A percentile compares a stretch with the other conserved stretches of the same genome.
Conservation (phyloP, 495 filamentous ascomycete species). For the Podospora pseudoanserina region DNA sequence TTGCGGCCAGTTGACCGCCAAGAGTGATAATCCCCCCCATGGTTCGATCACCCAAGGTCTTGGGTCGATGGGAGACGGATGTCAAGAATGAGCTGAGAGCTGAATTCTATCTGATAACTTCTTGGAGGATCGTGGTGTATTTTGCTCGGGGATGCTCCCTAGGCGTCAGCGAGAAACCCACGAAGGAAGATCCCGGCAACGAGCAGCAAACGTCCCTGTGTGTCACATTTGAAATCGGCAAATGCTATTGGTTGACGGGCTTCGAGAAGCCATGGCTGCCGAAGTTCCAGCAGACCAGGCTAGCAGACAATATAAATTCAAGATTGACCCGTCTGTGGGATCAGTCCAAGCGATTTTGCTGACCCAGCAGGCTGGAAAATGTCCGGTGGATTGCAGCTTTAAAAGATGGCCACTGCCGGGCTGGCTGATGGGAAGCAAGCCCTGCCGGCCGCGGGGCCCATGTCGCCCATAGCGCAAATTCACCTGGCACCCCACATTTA, state of each 20-base stretch:
- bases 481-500: conserved; percentile 6
- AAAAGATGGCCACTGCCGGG: background rate
- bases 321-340: no score
- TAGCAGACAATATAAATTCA: background rate
- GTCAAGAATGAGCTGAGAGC: background rate
- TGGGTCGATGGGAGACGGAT: background rate
- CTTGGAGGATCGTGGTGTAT: background rate
- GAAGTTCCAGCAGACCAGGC: background rate
- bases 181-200: background rate
- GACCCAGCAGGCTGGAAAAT: background rate
- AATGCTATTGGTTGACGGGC: background rate
- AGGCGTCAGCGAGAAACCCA: background rate
- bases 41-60: background rate
- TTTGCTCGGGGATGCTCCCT: background rate
- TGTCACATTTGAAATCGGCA: no score
- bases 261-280: background rate
- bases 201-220: background rate
- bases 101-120: background rate
- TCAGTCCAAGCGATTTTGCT: no score
- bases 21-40: background rate
- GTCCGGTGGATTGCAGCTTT: background rate
- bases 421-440: background rate
- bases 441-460: background rate
- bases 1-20: background rate
- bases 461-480: no score